Conservation (phyloP, 2,329 filamentous ascomycete genomes). For the Gyromitra esculenta region DNA sequence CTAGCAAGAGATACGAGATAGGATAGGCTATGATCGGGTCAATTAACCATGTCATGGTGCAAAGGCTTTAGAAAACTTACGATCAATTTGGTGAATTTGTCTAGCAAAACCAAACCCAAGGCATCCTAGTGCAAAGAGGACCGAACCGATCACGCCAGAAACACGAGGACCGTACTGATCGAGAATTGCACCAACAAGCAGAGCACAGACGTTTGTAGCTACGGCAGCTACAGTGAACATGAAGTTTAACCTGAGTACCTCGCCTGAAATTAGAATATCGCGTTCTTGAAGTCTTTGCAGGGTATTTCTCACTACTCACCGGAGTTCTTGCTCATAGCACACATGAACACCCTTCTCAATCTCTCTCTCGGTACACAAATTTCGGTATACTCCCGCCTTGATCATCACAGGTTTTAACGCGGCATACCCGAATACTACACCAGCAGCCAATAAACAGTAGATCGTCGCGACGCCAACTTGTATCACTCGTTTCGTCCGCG, state of each 20-base stretch:
- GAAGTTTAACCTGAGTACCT: slow-evolving; percentile 71
- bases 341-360: slow-evolving; percentile 64
- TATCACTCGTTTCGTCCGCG: slow-evolving; percentile 60
- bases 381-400: slow-evolving; percentile 74
- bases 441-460: slow-evolving; percentile 80
- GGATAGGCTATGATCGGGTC: slow-evolving; percentile 48
- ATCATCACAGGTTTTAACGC: slow-evolving; percentile 82
- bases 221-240: slow-evolving; percentile 94
- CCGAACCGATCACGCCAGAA: slow-evolving; percentile 74
- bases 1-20: slow-evolving; percentile 79
- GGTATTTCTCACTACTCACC: slow-evolving; percentile 59
- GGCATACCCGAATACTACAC: slow-evolving; percentile 84
- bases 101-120: slow-evolving; percentile 75
- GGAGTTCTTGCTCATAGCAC: slow-evolving; percentile 69
- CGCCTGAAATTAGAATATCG: slow-evolving; percentile 6
- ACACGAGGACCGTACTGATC: slow-evolving; percentile 83
- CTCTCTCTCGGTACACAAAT: slow-evolving; percentile 69
- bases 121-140: slow-evolving; percentile 75
- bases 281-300: neutral
- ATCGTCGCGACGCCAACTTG: slow-evolving; percentile 76
- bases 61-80: slow-evolving; percentile 56
- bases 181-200: slow-evolving; percentile 85
- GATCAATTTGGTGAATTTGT: slow-evolving; percentile 73
- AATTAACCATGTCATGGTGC: slow-evolving; percentile 18
- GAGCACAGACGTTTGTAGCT: slow-evolving; percentile 81